These are phyloP conservation scores for Verticillium alfalfae DNA, from an alignment of 2,329 filamentous ascomycete species.

Conservation along the genomic window DNA sequence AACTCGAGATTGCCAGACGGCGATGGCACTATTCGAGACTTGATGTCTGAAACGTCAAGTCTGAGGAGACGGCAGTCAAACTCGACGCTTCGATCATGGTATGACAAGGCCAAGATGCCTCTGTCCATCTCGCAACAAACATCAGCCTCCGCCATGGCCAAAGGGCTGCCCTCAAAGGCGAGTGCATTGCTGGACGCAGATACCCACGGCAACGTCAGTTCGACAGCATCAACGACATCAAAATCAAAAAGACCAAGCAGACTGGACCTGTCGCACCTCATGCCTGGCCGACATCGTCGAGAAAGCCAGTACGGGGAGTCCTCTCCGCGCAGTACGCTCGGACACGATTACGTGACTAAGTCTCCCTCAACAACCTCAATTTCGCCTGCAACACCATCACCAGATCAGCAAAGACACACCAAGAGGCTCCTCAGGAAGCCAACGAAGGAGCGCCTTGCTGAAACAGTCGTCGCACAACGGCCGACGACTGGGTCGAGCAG, in stretches of 20 bases:
- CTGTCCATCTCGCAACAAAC: slow-evolving; percentile 55
- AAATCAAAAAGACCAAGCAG: slow-evolving; percentile 40
- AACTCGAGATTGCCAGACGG: slow-evolving; percentile 5
- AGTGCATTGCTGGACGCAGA: slow-evolving; percentile 41
- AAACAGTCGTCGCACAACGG: slow-evolving; percentile 4
- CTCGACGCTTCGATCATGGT: slow-evolving; percentile 52
- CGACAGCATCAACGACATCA: slow-evolving; percentile 11
- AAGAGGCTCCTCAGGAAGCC: slow-evolving; percentile 25
- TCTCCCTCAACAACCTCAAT: slow-evolving; percentile 38
- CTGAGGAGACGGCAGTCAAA: slow-evolving; percentile 44
- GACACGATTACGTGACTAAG: slow-evolving; percentile 28
- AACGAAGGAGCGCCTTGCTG: slow-evolving; percentile 28
- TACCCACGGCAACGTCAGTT: slow-evolving; percentile 17
- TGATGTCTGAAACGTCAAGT: slow-evolving; percentile 34
- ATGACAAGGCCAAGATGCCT: slow-evolving; percentile 50
- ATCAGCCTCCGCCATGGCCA: slow-evolving; percentile 53
- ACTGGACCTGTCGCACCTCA: slow-evolving; percentile 42
- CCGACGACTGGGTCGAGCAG: slow-evolving; percentile 9
- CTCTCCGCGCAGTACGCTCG: slow-evolving; percentile 19
- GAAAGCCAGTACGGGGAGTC: slow-evolving; percentile 13
- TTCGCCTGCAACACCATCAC: slow-evolving; percentile 18
- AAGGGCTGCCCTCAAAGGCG: slow-evolving; percentile 44
- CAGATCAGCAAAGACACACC: slow-evolving; percentile 16
- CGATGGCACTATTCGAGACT: slow-evolving; percentile 5
- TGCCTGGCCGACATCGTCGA: slow-evolving; percentile 23